phyloP scores from a whole-genome alignment of 805 yeast genomes.

The Wickerhamiella occidentalis region DNA sequence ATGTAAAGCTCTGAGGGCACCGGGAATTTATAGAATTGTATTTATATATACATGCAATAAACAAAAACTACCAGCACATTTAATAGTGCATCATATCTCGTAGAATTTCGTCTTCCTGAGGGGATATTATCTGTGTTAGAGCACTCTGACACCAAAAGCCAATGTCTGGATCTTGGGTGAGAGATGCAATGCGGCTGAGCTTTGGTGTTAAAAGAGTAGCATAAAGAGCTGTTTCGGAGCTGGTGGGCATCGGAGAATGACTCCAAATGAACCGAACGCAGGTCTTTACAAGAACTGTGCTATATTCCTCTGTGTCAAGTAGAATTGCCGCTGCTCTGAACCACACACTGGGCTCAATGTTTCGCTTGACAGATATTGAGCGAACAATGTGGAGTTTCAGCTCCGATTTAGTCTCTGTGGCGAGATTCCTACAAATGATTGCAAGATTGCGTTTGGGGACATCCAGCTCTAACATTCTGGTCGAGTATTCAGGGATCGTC shows the following conservation, averaged over 20 bases:
- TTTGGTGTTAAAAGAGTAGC: neutral
- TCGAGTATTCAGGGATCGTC: neutral
- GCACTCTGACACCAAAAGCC: neutral
- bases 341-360: neutral
- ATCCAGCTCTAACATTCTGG: neutral
- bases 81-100: neutral
- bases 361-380: neutral
- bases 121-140: neutral
- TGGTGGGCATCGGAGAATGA: neutral
- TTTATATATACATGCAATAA: neutral
- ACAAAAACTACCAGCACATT: neutral
- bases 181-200: neutral
- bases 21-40: neutral
- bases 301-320: neutral
- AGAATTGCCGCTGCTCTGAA: neutral
- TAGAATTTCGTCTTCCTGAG: neutral
- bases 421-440: neutral
- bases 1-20: constrained; percentile 30
- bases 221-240: neutral
- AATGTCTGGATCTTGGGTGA: neutral
- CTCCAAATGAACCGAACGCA: constrained; percentile 4
- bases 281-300: neutral
- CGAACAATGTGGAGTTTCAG: neutral
- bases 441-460: neutral
- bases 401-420: neutral